Evolutionary conservation across 345 rosid genomes (phyloP).

Genomic region (Lepidium aucheri): DNA sequence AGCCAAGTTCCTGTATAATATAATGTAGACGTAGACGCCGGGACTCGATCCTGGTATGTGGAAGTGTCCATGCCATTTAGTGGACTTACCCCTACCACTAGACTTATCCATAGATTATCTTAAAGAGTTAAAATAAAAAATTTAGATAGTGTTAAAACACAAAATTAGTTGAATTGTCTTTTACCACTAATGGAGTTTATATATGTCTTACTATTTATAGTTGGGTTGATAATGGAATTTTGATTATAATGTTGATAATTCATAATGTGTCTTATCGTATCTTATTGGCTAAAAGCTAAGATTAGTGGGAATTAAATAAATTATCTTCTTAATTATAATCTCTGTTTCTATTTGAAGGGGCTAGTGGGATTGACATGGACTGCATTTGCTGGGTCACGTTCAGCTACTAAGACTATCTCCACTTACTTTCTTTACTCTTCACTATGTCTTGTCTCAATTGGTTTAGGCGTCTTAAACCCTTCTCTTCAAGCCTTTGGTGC

Average conservation of each 20-base stretch:
- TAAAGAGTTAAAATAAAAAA: background rate
- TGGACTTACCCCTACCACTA: no score
- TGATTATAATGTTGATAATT: background rate
- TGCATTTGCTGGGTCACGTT: constrained; percentile 48
- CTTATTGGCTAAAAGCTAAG: constrained; percentile 2
- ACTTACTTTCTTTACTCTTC: constrained; percentile 58
- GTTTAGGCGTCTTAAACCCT: constrained; percentile 80
- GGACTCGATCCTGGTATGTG: no score
- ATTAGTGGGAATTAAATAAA: constrained; percentile 1
- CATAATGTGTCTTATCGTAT: constrained; percentile 12
- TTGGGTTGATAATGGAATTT: background rate
- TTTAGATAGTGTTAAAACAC: background rate
- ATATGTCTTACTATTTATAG: background rate
- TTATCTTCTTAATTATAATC: background rate
- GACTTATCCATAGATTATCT: background rate
- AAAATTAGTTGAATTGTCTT: background rate
- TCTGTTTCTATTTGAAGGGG: constrained; percentile 40
- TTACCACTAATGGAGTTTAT: constrained; percentile 2
- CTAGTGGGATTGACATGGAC: constrained; percentile 79
- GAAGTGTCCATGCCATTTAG: no score
- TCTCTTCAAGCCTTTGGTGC: constrained; percentile 94
- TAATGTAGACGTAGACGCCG: no score
- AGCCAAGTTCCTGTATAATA: no score
- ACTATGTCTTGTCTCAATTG: constrained; percentile 66
- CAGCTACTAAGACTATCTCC: constrained; percentile 40